A percentile compares a stretch with the other conserved stretches of the same genome.
phyloP scores from a whole-genome alignment of 2,329 filamentous ascomycete species.

The Lecanicillium sp. region DNA sequence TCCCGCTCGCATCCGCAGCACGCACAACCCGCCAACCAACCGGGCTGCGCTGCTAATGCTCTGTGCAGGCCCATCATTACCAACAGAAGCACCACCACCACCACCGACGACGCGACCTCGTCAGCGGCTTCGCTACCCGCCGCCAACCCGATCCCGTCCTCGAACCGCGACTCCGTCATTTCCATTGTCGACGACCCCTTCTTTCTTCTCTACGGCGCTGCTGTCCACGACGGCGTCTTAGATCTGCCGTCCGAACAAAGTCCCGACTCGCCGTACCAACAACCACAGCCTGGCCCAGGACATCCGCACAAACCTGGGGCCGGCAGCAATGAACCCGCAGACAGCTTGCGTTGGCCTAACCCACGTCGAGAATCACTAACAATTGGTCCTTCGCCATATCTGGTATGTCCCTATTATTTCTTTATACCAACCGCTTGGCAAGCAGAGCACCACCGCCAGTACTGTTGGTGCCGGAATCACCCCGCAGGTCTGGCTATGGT shows the following conservation, averaged over 20 bases:
- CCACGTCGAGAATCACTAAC: slow-evolving; percentile 42
- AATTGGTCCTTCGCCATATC: slow-evolving; percentile 26
- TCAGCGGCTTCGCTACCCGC: too few species aligned
- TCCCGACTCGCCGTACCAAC: not conserved
- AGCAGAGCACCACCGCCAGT: not conserved
- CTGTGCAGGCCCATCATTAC: too few species aligned
- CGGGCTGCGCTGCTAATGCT: too few species aligned
- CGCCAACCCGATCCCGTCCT: slow-evolving; percentile 11
- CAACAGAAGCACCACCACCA: too few species aligned
- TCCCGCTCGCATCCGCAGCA: too few species aligned
- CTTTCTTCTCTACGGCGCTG: slow-evolving; percentile 36
- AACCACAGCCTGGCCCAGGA: too few species aligned
- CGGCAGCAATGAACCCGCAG: slow-evolving; percentile 32
- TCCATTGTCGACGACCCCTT: slow-evolving; percentile 51
- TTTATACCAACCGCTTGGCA: not conserved
- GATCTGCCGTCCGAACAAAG: slow-evolving; percentile 16
- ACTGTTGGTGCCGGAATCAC: not conserved
- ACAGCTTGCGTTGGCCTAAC: slow-evolving; percentile 32
- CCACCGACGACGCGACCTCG: too few species aligned
- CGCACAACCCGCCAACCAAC: too few species aligned
- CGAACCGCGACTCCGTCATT: slow-evolving; percentile 38
- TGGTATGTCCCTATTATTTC: slow-evolving; percentile 24
- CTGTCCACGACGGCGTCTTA: slow-evolving; percentile 18
- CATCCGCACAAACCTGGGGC: not conserved
- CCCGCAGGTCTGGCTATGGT: slow-evolving; percentile 9